Conservation (phyloP, 768 basidiomycete genomes). For the Macrolepiota fuliginosa region DNA sequence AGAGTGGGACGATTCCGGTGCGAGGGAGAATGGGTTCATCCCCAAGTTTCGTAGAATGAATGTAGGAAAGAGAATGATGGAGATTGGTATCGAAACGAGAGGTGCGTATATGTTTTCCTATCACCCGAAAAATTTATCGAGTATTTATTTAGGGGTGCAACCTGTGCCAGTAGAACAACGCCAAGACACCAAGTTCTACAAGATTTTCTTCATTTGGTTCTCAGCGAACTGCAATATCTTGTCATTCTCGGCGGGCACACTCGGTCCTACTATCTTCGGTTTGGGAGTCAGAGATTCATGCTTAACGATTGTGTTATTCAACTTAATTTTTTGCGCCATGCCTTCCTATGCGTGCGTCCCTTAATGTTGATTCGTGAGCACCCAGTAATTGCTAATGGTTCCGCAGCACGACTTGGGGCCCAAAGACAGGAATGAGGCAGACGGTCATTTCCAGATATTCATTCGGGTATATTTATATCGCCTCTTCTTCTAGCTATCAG, state of each 20-base stretch:
- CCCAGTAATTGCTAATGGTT: constrained; percentile 13
- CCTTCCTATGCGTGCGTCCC: constrained; percentile 46
- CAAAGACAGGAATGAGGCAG: constrained; percentile 81
- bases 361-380: background rate
- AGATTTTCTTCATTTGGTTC: constrained; percentile 79
- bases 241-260: constrained; percentile 64
- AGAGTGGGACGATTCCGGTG: background rate
- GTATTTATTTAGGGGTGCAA: constrained; percentile 38
- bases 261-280: constrained; percentile 60
- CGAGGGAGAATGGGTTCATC: background rate
- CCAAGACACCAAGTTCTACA: constrained; percentile 58
- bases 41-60: background rate
- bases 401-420: constrained; percentile 66
- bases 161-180: constrained; percentile 58
- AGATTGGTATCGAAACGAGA: constrained; percentile 31
- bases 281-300: constrained; percentile 63
- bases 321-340: constrained; percentile 52
- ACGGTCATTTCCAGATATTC: constrained; percentile 66
- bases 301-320: constrained; percentile 67
- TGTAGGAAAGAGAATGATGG: constrained; percentile 12
- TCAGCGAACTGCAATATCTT: constrained; percentile 71
- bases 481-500: background rate
- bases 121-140: background rate
- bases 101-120: constrained; percentile 18
- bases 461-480: constrained; percentile 27